Base-by-base conservation (phyloP, 2,329 filamentous ascomycete genomes). In the Phaeosphaeria sp. region DNA sequence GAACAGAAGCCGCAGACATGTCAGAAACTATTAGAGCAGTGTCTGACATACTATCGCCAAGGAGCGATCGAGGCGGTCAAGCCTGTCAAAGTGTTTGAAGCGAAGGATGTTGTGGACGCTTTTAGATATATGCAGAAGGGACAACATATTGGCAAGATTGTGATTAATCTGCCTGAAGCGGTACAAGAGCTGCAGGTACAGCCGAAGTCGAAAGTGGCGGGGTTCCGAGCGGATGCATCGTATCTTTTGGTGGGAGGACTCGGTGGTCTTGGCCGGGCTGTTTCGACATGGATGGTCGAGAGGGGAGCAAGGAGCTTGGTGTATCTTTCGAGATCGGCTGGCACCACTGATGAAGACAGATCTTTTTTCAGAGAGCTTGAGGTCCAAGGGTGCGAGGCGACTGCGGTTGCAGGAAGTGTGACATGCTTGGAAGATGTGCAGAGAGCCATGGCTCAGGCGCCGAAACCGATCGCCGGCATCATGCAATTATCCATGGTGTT, bases 141-240 rank as follows among this genome's bases (percentile, higher is more conserved):
- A 0, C 69, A 69, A 13, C 78, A 79, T 47, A 72, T 75, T 1
- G 79, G 80, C 7, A 81, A 80, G 61, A 63, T 80, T 1, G 74
- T 80, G 9, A 57, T 81, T 11, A 36, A 36, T 36, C 13, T 36
- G 13, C 30, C 30, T 36, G 30, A 36, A 15, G 13, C 6, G 30
- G 30, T 36, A 13, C 9, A 36, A 11, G 30, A 36, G 30, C 30
- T 36, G 3, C 30, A 36, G 30, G 30, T 36, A 3, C 30, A 36
- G 30, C 30, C 30, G 3, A 11, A 36, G 30, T 13, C 30, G 3
- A 36, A 36, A 36, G 30, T 7, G 30, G 53, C 64, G 9, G 51
- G 42, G n/a, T 17, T 62, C 10, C 21, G 58, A 18, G 22, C 10
- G 3, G 44, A 58, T 11, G 30, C 21, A 17, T 55, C 63, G 1